A percentile compares a stretch with the other conserved stretches of the same genome.
Conservation (phyloP, 2,329 filamentous ascomycete species). For the Zymoseptoria crescenta region DNA sequence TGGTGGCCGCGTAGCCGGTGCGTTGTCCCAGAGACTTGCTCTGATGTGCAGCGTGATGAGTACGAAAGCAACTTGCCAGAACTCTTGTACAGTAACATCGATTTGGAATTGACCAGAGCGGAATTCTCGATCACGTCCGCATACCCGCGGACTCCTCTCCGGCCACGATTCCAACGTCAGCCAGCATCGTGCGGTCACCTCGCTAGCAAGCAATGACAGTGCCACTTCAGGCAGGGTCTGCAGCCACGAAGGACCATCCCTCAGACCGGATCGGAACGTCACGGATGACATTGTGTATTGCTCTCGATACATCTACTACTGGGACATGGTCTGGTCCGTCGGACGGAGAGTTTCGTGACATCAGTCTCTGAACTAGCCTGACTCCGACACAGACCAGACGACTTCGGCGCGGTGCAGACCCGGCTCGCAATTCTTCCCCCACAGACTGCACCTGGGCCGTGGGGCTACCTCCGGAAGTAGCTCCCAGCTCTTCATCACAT, state of each 20-base stretch:
- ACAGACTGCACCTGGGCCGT: not conserved
- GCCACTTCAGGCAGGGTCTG: not conserved
- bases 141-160: not conserved
- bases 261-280: not conserved
- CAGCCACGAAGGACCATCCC: not conserved
- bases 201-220: too few species aligned
- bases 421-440: too few species aligned
- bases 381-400: not conserved
- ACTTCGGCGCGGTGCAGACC: too few species aligned
- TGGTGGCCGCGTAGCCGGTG: not conserved
- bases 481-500: not conserved
- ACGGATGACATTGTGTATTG: not conserved
- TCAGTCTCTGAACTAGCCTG: slow-evolving; percentile 4
- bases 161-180: not conserved
- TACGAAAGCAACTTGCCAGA: not conserved
- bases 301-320: not conserved
- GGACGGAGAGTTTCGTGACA: not conserved
- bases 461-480: not conserved
- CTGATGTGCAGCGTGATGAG: not conserved
- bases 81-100: not conserved
- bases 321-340: too few species aligned
- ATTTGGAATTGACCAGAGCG: not conserved
- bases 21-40: not conserved
- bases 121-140: not conserved
- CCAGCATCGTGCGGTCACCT: not conserved